Evolutionary conservation across 1,284 basidiomycete genomes (phyloP), one percentile per base, ranked within the genome.

Genomic region (Sanghuangporus baumii): DNA sequence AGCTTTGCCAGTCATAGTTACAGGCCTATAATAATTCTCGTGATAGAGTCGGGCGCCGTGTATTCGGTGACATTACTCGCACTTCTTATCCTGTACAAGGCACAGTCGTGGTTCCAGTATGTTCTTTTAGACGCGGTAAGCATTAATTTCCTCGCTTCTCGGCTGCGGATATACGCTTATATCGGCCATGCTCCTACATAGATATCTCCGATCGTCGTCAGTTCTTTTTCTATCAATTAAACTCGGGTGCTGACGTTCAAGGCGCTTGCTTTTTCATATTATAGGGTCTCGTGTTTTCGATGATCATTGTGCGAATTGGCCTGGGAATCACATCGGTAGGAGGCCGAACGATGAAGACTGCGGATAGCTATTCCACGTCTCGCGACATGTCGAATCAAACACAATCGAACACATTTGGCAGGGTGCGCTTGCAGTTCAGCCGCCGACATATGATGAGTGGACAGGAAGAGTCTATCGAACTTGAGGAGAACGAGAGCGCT

Each of bases 41-140:
- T 78, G 31, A 68, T 79, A 43, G 78, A 78, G 64, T 76, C 76
- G n/a, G 77, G 78, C n/a, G 72, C 74, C 3, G 72, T 78, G 18
- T 78, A 78, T 65, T 76, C 75, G 1, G 67, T 66, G 26, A 73
- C 74, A 3, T 70, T 77, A 14, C 66, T 74, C 26, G 65, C 69
- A 6, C 67, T 78, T 23, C 69, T 78, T 8, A 69, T 75, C 18
- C 64, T 75, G 11, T 78, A 75, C 66, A 68, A 72, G 57, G 65
- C 67, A 7, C 67, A 71, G 23, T 74, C 71, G 6, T 76, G 73
- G 70, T 72, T 73, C 56, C 75, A 76, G 61, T 78, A 77, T 62
- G 69, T 77, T n/a, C 59, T 76, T 14, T 65, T 78, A 5, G 76
- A 78, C 64, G 71, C 75, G n/a, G 76, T 77, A 63, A 59, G 68